Percentiles rank a stretch among this genome's conserved stretches.
These are phyloP conservation scores for Hyaloscypha finlandica DNA, from an alignment of 495 filamentous ascomycete genomes.

Conservation along the genomic window DNA sequence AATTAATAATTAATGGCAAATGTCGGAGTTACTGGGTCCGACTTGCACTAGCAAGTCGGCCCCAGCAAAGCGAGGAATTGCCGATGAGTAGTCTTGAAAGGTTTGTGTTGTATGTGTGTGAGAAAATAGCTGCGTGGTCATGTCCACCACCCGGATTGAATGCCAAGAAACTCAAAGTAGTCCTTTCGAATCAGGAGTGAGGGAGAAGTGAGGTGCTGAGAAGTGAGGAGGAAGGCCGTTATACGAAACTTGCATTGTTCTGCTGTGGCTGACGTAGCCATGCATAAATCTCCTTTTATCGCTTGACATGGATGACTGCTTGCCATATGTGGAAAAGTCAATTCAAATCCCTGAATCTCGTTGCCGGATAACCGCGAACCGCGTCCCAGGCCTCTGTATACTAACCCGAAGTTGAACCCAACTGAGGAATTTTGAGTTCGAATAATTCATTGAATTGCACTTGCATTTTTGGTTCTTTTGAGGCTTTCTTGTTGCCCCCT, in stretches of 20 bases:
- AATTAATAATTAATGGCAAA: too few species aligned
- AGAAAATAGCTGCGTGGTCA: too few species aligned
- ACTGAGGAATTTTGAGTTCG: background rate
- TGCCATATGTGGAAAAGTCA: background rate
- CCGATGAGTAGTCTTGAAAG: too few species aligned
- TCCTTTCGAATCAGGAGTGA: background rate
- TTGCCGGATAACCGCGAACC: background rate
- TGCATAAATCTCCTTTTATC: background rate
- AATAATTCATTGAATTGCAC: too few species aligned
- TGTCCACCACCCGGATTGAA: background rate
- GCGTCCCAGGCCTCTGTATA: too few species aligned
- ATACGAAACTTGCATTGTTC: background rate
- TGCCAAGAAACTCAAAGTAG: background rate
- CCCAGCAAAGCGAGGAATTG: too few species aligned
- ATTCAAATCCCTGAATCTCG: background rate
- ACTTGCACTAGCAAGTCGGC: too few species aligned
- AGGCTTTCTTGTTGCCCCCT: background rate
- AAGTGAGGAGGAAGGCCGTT: background rate
- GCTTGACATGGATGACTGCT: background rate
- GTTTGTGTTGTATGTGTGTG: too few species aligned
- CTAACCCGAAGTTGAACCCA: background rate
- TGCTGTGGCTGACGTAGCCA: background rate
- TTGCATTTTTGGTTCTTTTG: background rate
- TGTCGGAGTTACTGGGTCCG: too few species aligned
- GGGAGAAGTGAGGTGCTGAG: background rate